Evolutionary conservation across 2,329 filamentous ascomycete genomes (phyloP).

Genomic region (Daldinia sp.): DNA sequence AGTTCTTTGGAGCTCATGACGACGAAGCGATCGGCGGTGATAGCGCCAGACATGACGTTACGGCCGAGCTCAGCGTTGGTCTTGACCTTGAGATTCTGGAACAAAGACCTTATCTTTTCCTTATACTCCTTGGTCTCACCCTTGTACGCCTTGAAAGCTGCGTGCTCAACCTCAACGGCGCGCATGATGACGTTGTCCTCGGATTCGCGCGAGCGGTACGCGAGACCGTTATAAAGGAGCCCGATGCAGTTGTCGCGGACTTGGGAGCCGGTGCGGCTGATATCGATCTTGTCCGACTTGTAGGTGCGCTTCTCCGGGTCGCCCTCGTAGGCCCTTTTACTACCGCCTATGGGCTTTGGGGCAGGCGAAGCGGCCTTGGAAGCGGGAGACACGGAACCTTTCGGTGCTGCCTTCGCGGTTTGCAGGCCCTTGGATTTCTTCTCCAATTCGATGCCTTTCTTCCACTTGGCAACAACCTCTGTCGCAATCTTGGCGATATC

Average conservation of each 20-base stretch:
- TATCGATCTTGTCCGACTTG: conserved; percentile 81
- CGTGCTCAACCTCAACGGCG: conserved; percentile 83
- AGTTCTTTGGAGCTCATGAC: conserved; percentile 90
- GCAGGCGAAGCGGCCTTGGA: conserved; percentile 48
- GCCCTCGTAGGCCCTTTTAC: conserved; percentile 62
- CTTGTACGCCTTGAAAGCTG: conserved; percentile 74
- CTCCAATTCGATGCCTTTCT: conserved; percentile 75
- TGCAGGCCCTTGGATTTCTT: conserved; percentile 57
- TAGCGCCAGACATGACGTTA: conserved; percentile 77
- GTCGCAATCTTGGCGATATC: conserved; percentile 79
- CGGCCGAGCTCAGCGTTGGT: conserved; percentile 80
- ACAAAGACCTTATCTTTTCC: conserved; percentile 89
- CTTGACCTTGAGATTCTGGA: conserved; percentile 93
- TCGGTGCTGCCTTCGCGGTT: conserved; percentile 51
- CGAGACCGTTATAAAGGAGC: conserved; percentile 91
- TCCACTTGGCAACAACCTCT: conserved; percentile 89
- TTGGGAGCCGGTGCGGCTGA: conserved; percentile 75
- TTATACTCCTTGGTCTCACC: conserved; percentile 80
- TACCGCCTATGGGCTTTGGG: conserved; percentile 60
- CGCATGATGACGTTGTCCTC: conserved; percentile 75
- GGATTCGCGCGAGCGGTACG: conserved; percentile 74
- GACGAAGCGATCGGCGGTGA: conserved; percentile 78
- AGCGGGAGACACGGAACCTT: conserved; percentile 63
- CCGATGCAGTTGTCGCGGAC: conserved; percentile 87
- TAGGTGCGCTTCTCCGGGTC: conserved; percentile 82